Evolutionary conservation across 1,139 yeast species (phyloP), one percentile per base, ranked within the genome.

Genomic region (Diutina sp.): DNA sequence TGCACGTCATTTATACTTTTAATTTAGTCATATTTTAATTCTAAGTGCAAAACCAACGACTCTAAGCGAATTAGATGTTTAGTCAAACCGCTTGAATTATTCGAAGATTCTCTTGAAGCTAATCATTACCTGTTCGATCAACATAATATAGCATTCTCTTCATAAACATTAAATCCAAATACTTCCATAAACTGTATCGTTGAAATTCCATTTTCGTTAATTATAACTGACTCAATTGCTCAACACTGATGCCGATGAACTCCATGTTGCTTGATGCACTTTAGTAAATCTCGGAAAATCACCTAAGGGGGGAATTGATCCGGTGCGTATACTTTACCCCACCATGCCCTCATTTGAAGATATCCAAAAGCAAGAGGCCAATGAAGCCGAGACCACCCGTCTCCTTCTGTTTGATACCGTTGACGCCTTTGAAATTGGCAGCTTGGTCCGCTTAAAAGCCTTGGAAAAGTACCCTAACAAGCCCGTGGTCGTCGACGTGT

Each of bases 401-500:
- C 53, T 50, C 6, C 28, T n/a, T 12, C 28, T 7, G 9, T 50
- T 50, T 32, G 18, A n/a, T 6, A 6, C 53, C 3, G 53, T 21
- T 28, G 44, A 30, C 18, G 53, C 53, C 14, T 50, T 50, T 50
- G 53, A 50, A 32, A n/a, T 50, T 6, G 53, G 53, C 6, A n/a
- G n/a, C 35, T 4, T 32, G 12, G 44, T 16, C 28, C 53, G 53
- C 7, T 8, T 9, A 3, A n/a, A 16, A n/a, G 44, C 32, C 7
- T n/a, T 50, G 54, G 60, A 61, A 45, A 59, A 64, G 38, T 64
- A 57, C 58, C 63, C 68, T 4, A 57, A 59, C 14, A 67, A 65
- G 51, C 64, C 82, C 0, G 76, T 82, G 38, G 77, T 80, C 14
- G 78, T 83, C 59, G 79, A 82, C 60, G 75, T 83, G 59, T 67